Evolutionary conservation across 441 rosid species (phyloP).

Genomic region (Populus hybrid): DNA sequence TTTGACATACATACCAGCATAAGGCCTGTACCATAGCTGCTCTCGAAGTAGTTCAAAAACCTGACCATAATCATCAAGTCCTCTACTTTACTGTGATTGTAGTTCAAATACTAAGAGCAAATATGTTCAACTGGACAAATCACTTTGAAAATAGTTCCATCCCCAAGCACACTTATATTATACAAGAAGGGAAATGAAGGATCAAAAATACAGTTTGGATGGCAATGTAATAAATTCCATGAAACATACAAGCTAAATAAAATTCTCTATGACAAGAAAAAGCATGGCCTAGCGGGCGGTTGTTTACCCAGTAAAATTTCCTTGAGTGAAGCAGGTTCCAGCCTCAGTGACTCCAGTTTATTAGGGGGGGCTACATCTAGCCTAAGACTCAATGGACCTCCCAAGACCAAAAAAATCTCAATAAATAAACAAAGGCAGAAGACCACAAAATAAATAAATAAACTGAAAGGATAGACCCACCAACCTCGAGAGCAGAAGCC

Average conservation of each 20-base stretch:
- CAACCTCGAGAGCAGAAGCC: constrained; percentile 88
- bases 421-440: background rate
- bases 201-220: background rate
- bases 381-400: background rate
- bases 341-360: background rate
- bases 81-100: background rate
- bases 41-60: constrained; percentile 71
- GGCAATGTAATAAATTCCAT: background rate
- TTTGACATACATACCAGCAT: constrained; percentile 63
- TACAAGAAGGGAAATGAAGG: background rate
- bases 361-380: background rate
- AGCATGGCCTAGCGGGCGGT: background rate
- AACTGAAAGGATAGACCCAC: background rate
- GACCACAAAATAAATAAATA: background rate
- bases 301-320: background rate
- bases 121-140: background rate
- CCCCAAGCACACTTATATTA: background rate
- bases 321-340: background rate
- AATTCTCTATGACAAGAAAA: background rate
- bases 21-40: constrained; percentile 86
- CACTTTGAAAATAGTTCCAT: background rate
- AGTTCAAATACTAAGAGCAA: background rate
- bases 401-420: background rate
- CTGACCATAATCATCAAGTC: constrained; percentile 30
- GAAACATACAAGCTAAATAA: background rate